Base-by-base conservation (phyloP, 768 basidiomycete species). In the Lactarius deliciosus region DNA sequence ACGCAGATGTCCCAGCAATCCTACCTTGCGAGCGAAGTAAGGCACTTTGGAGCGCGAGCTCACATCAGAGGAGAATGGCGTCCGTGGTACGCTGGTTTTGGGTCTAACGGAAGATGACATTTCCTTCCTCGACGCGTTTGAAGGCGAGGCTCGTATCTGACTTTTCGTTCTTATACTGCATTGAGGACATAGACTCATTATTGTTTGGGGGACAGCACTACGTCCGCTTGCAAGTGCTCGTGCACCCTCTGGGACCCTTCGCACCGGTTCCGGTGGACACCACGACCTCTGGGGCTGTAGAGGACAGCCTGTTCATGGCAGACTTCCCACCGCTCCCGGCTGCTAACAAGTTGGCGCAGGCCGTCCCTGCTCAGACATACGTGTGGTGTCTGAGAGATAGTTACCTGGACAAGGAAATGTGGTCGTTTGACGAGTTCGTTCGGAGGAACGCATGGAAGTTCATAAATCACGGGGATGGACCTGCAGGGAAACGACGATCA, bases 391-490 rank as follows among this genome's bases (percentile, higher is more conserved):
- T 78, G 5, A 74, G 76, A 0, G 30, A 83, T 9, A 70, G 71
- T 0, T 66, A 75, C 10, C 78, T 98, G 9, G 79, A 84, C 32
- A 79, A 85, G 0, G 79, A 81, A 36, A 76, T 91, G 5, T 98
- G 96, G 96, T 83, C 86, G 0, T 95, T 89, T 72, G 85, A 86
- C 22, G 83, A 86, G 3, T 97, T 97, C 72, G 81, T 96, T 36
- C 76, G 78, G 72, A 83, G 89, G 36, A 90, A 86, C 68, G 87
- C 91, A 2, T 85, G 85, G 82, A 88, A 88, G 64, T 96, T 94
- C 94, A 82, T 89, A 45, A 85, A 84, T 0, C 67, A 73, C 22
- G 22, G 25, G 15, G 50, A 5, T 11, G 10, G 76, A 71, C 7
- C 76, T 77, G n/a, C 65, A 73, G 22, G 66, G 73, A 47, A 79